Conservation (phyloP, 805 yeast species). For the Osmozyma mogii region DNA sequence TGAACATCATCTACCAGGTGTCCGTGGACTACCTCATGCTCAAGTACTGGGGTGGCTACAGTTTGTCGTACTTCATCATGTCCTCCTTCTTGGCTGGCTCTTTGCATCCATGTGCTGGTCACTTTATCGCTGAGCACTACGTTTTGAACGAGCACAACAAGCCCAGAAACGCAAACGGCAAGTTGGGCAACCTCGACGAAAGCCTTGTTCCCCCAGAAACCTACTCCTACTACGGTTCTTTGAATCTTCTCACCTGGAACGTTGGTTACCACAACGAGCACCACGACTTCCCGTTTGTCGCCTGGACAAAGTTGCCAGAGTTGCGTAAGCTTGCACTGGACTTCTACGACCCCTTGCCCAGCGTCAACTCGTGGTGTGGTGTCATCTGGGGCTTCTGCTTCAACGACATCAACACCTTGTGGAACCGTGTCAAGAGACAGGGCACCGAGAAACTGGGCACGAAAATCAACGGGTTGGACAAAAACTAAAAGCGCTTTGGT, state of each 20-base stretch:
- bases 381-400: constrained; percentile 67
- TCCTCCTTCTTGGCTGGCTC: constrained; percentile 87
- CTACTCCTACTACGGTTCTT: constrained; percentile 76
- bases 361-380: constrained; percentile 69
- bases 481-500: constrained; percentile 6
- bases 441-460: constrained; percentile 30
- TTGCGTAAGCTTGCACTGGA: constrained; percentile 65
- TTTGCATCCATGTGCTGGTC: constrained; percentile 91
- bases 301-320: constrained; percentile 75
- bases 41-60: constrained; percentile 51
- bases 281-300: constrained; percentile 90
- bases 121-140: constrained; percentile 92
- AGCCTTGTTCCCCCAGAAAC: constrained; percentile 61
- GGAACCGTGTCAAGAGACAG: constrained; percentile 73
- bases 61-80: constrained; percentile 59
- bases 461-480: constrained; percentile 15
- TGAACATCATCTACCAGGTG: constrained; percentile 59
- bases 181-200: constrained; percentile 16
- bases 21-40: constrained; percentile 52
- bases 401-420: constrained; percentile 60
- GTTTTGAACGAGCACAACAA: constrained; percentile 51
- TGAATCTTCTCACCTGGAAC: constrained; percentile 78
- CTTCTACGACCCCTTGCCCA: constrained; percentile 75
- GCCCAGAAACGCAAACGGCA: constrained; percentile 21
- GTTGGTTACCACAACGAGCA: constrained; percentile 94